Percentiles rank a stretch among this genome's conserved stretches.
phyloP scores from a whole-genome alignment of 2,329 filamentous ascomycete genomes.

The Aureobasidium sp. region DNA sequence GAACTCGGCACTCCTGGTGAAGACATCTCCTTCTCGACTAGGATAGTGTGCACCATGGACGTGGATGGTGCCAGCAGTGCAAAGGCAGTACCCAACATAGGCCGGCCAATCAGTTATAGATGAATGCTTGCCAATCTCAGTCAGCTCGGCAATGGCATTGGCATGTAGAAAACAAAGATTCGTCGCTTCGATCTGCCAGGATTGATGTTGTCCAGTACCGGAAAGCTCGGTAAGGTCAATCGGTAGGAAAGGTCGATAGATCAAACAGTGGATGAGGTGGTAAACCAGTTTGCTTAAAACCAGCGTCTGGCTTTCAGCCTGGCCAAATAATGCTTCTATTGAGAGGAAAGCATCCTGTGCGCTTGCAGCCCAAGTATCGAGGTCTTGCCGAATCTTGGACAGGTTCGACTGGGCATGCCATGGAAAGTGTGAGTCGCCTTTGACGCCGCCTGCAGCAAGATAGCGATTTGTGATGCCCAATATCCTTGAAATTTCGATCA shows the following conservation, averaged over 20 bases:
- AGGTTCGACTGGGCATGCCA: conserved; percentile 82
- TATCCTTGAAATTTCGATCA: conserved; percentile 77
- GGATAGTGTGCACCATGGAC: conserved; percentile 78
- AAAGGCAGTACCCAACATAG: conserved; percentile 80
- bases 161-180: conserved; percentile 81
- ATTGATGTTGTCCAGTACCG: conserved; percentile 74
- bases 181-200: conserved; percentile 86
- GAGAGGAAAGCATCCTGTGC: conserved; percentile 73
- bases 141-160: conserved; percentile 76
- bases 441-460: conserved; percentile 74
- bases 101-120: conserved; percentile 75
- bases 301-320: conserved; percentile 67
- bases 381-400: conserved; percentile 75
- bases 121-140: conserved; percentile 68
- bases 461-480: conserved; percentile 78
- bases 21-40: conserved; percentile 53
- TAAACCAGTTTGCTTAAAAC: conserved; percentile 81
- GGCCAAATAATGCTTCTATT: conserved; percentile 65
- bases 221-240: conserved; percentile 75
- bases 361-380: conserved; percentile 77
- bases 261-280: conserved; percentile 76
- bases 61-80: conserved; percentile 79
- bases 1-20: conserved; percentile 59
- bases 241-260: conserved; percentile 79
- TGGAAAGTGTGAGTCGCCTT: conserved; percentile 82